Evolutionary conservation across 371 early-diverging fungal species (phyloP), one percentile per base, ranked within the genome.

Genomic region (Mortierella sp.): DNA sequence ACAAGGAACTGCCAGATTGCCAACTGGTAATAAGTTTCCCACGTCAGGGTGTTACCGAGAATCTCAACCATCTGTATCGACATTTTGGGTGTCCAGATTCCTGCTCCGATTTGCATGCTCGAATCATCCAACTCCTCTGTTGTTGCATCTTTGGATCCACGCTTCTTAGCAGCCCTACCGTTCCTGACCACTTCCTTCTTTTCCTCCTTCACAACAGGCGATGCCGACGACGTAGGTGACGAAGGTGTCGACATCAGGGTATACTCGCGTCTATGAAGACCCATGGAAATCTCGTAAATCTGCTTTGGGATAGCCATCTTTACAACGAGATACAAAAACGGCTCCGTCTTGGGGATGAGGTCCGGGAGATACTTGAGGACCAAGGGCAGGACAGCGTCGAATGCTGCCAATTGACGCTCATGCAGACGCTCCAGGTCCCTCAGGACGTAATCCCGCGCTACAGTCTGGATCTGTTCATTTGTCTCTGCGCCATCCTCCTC

Each of bases 21-120:
- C 30, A 78, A 17, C 31, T 78, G 78, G 2, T 78, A 70, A 28
- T 50, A 78, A 1, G 66, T 62, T 6, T 57, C 78, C 78, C 78
- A 78, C 0, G 58, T 60, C 34, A 78, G 46, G 0, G 78, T 78
- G 19, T 50, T 50, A 6, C 59, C 59, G 12, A 75, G 24, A 12
- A 64, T 48, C 5, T 64, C 57, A 9, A 68, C 32, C 44, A 47
- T 30, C 11, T 51, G 34, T 14, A 52, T 15, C 3, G 64, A 51
- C 15, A 75, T 37, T 32, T 30, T 54, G 12, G 67, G 72, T 34
- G 67, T 59, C 68, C 68, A 59, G 21, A 17, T 19, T n/a, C n/a
- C n/a, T 2, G 41, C 37, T 8, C 54, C 48, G 12, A 30, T 31
- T 7, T 56, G 52, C 32, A 43, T 11, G 32, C 60, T 43, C 11